A percentile compares a stretch with the other conserved stretches of the same genome.
phyloP scores from a whole-genome alignment of 371 early-diverging fungal species.

The Mortierella sp. region DNA sequence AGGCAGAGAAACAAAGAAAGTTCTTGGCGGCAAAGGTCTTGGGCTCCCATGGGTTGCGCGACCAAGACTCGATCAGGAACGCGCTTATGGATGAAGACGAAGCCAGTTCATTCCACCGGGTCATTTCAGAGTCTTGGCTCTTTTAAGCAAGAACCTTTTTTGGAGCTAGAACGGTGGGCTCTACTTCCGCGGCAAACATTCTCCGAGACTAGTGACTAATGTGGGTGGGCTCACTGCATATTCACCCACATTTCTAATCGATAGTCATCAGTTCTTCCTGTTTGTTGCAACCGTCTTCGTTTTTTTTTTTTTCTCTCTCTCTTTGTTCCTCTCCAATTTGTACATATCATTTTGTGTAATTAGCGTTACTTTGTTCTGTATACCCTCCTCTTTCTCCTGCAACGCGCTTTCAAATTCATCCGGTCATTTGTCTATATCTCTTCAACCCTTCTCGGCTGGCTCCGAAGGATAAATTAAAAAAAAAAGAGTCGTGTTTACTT shows the following conservation, averaged over 20 bases:
- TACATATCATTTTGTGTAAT: background rate
- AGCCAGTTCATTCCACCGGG: slow-evolving; percentile 33
- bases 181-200: background rate
- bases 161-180: too few species aligned
- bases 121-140: slow-evolving; percentile 51
- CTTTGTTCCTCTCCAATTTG: background rate
- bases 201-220: too few species aligned
- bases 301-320: background rate
- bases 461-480: too few species aligned
- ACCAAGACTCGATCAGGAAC: slow-evolving; percentile 24
- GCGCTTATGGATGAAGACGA: slow-evolving; percentile 36
- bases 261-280: too few species aligned
- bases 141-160: slow-evolving; percentile 14
- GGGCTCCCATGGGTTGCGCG: slow-evolving; percentile 29
- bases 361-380: background rate
- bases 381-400: background rate
- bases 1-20: background rate
- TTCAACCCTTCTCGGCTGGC: background rate
- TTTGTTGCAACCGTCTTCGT: background rate
- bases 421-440: background rate
- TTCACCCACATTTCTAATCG: background rate
- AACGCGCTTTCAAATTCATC: background rate
- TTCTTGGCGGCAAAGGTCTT: slow-evolving; percentile 11
- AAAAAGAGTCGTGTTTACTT: too few species aligned
- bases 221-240: too few species aligned